These are phyloP conservation scores for Saccharomycopsis amapae DNA, from an alignment of 805 yeast genomes.

Conservation along the genomic window DNA sequence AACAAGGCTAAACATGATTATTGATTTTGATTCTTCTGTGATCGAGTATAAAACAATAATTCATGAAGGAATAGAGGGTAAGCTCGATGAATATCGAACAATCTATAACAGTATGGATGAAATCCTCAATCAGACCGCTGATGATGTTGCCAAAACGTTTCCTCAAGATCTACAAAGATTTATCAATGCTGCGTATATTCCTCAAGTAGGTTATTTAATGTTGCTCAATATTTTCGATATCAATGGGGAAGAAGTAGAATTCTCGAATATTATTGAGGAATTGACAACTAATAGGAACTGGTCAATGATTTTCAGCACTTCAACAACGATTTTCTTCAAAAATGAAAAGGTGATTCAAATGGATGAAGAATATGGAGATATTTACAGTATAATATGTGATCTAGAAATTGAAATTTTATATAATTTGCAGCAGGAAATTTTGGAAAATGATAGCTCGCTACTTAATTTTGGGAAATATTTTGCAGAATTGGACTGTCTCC, in stretches of 20 bases:
- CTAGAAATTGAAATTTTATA: conserved; percentile 36
- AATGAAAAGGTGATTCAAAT: conserved; percentile 27
- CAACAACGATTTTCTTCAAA: conserved; percentile 33
- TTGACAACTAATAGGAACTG: conserved; percentile 23
- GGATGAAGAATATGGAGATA: conserved; percentile 37
- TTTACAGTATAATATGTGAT: conserved; percentile 35
- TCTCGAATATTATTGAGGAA: not conserved
- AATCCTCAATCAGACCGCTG: conserved; percentile 26
- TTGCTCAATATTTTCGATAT: conserved; percentile 24
- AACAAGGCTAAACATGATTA: not conserved
- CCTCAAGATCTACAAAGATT: conserved; percentile 13
- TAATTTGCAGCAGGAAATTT: conserved; percentile 27
- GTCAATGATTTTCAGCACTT: conserved; percentile 34
- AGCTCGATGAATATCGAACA: conserved; percentile 26
- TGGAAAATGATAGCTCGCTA: conserved; percentile 20
- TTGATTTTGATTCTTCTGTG: conserved; percentile 28
- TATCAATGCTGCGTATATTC: conserved; percentile 36
- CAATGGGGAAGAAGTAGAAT: not conserved
- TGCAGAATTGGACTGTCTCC: conserved; percentile 34
- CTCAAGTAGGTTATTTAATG: conserved; percentile 39
- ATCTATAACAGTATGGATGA: conserved; percentile 31
- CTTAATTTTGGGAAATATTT: conserved; percentile 23
- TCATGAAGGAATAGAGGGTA: conserved; percentile 27
- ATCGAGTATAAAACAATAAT: conserved; percentile 28
- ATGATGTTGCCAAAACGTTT: conserved; percentile 15